Evolutionary conservation across 306 rosid genomes (phyloP), one percentile per base, ranked within the genome.

Genomic region (Morella rubra): DNA sequence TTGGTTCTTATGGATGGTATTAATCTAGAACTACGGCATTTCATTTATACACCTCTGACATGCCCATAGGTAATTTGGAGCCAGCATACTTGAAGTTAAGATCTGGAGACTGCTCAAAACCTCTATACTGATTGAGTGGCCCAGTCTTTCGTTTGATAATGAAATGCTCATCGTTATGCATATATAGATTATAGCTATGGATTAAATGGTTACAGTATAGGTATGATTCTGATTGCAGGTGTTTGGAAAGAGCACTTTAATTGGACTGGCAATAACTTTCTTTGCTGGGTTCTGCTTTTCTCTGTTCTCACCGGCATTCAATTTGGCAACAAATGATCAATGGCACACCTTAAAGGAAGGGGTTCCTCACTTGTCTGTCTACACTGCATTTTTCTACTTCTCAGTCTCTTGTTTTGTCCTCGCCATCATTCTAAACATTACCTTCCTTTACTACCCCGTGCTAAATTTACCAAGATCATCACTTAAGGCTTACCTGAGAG

Each of bases 321-420:
- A 95, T 71, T 69, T 95, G 64, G 97, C 99, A 68, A 89, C 99
- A 74, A 95, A 95, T 82, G 99, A 95, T 61, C 97, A 95, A 54
- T 95, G 99, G 99, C 76, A 89, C 61, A 85, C 90, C 27, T 70
- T 95, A 40, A 78, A 86, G 49, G 54, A 86, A 42, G 96, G 97
- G 82, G 90, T 92, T 72, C 93, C 99, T 37, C 96, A 86, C 83
- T 78, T 95, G 87, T 84, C 73, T 47, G 97, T 95, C 74, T 95
- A 91, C 7, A 89, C 97, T 0, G 90, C 97, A 61, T 95, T 95
- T 77, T 95, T 95, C 84, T 89, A 95, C 71, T 95, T 95, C 79
- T 90, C 97, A 15, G 64, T 83, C 59, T 95, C 99, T 19, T 91
- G 93, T 81, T 89, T 91, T 46, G 86, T 88, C 44, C 4, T 95